phyloP scores from a whole-genome alignment of 129 eudicot species.

The Smallanthus sonchifolius region DNA sequence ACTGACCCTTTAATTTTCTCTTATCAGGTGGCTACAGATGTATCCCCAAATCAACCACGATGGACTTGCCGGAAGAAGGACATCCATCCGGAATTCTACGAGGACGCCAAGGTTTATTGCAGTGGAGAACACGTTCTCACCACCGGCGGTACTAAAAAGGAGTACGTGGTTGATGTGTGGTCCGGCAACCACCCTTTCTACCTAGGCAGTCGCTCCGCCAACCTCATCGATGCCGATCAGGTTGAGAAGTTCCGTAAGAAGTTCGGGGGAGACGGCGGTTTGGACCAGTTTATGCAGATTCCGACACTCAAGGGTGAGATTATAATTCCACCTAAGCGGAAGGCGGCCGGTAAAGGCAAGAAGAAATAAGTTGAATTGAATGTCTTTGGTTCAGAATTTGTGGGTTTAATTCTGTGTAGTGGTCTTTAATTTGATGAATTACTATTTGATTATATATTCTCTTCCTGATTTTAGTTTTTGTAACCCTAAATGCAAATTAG shows the following conservation, averaged over 20 bases:
- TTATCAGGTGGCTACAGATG: conserved; percentile 16
- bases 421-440: conserved; percentile 1
- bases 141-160: conserved; percentile 74
- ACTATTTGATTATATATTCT: background rate
- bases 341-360: conserved; percentile 46
- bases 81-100: conserved; percentile 70
- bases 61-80: conserved; percentile 69
- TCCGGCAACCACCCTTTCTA: conserved; percentile 86
- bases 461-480: background rate
- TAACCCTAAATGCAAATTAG: no score
- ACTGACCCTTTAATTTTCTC: background rate
- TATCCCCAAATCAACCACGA: conserved; percentile 29
- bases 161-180: conserved; percentile 80
- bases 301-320: conserved; percentile 81
- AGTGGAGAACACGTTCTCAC: conserved; percentile 76
- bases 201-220: conserved; percentile 52
- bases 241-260: conserved; percentile 75
- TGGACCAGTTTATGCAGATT: conserved; percentile 53
- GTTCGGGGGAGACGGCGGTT: conserved; percentile 39
- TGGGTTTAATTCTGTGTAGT: conserved; percentile 6
- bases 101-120: conserved; percentile 71
- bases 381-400: background rate
- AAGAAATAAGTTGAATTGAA: conserved; percentile 32
- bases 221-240: conserved; percentile 57
- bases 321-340: conserved; percentile 58